phyloP scores from a whole-genome alignment of 2,329 filamentous ascomycete genomes.

The Xylaria digitata region DNA sequence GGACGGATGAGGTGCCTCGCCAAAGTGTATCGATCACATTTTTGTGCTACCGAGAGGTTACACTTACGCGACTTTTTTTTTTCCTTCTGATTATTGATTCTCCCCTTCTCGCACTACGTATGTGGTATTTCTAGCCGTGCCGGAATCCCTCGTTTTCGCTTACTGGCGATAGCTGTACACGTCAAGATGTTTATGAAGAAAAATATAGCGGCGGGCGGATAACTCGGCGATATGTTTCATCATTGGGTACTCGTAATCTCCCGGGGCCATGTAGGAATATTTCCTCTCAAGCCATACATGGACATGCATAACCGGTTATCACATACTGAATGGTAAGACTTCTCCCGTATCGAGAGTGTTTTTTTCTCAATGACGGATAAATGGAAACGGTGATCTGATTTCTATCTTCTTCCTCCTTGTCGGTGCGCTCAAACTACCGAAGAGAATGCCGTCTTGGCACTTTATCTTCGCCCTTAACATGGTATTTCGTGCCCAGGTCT shows the following conservation, averaged over 20 bases:
- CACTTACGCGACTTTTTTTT: not conserved
- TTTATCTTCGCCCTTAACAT: not conserved
- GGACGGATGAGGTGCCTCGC: not conserved
- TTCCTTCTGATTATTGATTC: not conserved
- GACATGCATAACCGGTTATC: not conserved
- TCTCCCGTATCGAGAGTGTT: slow-evolving; percentile 59
- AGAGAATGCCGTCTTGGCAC: slow-evolving; percentile 1
- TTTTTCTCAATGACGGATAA: slow-evolving; percentile 1
- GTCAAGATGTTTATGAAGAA: not conserved
- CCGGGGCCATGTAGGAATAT: no score
- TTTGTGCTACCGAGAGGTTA: not conserved
- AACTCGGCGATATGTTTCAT: not conserved
- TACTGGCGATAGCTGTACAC: not conserved
- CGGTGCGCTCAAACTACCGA: not conserved
- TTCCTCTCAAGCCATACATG: not conserved
- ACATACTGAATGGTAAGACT: slow-evolving; percentile 58
- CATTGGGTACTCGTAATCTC: not conserved
- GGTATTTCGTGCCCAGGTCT: slow-evolving; percentile 17
- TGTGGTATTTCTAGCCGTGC: not conserved
- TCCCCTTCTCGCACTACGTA: not conserved
- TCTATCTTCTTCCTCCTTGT: slow-evolving; percentile 11
- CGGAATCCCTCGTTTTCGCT: not conserved
- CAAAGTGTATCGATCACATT: not conserved
- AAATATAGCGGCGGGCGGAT: not conserved
- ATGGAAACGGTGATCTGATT: slow-evolving; percentile 13